Evolutionary conservation across 2,329 filamentous ascomycete species (phyloP).

Genomic region (Penicillium sp.): DNA sequence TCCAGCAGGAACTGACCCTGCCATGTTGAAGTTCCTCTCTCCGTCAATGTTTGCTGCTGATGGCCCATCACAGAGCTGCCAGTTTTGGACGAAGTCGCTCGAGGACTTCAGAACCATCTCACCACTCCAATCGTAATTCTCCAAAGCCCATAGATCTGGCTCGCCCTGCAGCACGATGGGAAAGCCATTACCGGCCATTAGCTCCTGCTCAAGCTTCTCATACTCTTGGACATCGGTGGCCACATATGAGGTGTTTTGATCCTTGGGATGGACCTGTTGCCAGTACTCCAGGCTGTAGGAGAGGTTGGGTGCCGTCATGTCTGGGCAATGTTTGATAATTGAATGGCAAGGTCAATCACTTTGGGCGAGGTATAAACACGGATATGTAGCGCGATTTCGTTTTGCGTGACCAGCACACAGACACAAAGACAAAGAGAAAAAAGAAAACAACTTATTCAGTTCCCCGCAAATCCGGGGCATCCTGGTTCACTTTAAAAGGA

Average conservation of each 20-base stretch:
- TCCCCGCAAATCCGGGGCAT: slow-evolving; percentile 15
- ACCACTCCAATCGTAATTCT: background rate
- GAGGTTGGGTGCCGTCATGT: background rate
- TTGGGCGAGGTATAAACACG: background rate
- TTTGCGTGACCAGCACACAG: background rate
- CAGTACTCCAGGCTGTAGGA: background rate
- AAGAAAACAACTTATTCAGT: background rate
- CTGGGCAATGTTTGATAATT: too few relatives aligned
- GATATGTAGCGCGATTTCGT: background rate
- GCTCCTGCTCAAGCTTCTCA: background rate
- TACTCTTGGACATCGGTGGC: background rate
- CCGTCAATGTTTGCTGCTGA: background rate
- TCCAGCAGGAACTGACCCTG: background rate
- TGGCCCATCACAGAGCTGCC: background rate
- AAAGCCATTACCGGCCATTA: background rate
- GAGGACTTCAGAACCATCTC: background rate
- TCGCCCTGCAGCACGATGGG: background rate
- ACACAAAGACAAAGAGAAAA: background rate
- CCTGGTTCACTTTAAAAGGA: slow-evolving; percentile 1
- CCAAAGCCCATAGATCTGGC: background rate
- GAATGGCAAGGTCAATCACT: background rate
- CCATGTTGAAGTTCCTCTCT: background rate
- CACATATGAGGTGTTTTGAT: background rate
- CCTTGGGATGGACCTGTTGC: background rate
- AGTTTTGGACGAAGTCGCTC: background rate